phyloP scores from a whole-genome alignment of 352 stramenopile genomes.

The Phytopythium kandeliae region DNA sequence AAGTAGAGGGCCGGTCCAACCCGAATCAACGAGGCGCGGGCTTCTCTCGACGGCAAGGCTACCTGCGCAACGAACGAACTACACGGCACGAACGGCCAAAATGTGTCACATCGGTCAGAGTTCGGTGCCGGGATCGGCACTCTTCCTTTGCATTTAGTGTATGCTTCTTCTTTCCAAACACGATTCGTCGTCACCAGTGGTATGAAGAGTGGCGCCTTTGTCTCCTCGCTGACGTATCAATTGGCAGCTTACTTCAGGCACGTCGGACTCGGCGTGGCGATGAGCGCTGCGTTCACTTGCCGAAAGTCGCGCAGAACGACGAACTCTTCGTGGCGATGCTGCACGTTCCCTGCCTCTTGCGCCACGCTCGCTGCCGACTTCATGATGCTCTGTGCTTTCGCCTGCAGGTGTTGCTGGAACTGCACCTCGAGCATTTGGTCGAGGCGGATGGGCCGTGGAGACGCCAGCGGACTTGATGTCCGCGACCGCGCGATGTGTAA shows the following conservation, averaged over 20 bases:
- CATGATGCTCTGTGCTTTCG: not conserved
- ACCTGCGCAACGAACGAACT: not conserved
- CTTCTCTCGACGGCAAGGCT: constrained; percentile 1
- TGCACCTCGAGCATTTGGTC: constrained; percentile 38
- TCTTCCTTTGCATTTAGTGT: not conserved
- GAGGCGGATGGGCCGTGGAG: constrained; percentile 13
- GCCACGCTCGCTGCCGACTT: constrained; percentile 12
- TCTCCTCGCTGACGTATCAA: not conserved
- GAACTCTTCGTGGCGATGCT: constrained; percentile 9
- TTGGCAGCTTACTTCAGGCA: not conserved
- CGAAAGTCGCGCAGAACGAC: constrained; percentile 48
- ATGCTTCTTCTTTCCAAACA: not conserved
- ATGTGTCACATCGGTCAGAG: not conserved
- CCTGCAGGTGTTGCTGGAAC: constrained; percentile 28
- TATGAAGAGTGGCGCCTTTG: no score
- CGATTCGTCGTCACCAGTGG: no score
- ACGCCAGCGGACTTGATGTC: not conserved
- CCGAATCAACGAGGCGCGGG: not conserved
- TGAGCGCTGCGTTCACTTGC: constrained; percentile 25
- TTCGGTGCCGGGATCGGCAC: not conserved
- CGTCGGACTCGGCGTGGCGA: constrained; percentile 16
- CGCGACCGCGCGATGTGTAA: not conserved
- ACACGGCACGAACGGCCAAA: not conserved
- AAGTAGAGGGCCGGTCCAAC: constrained; percentile 22
- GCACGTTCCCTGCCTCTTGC: not conserved